phyloP scores from a whole-genome alignment of 208 protist genomes.

The Wallacemonas rigidus region DNA sequence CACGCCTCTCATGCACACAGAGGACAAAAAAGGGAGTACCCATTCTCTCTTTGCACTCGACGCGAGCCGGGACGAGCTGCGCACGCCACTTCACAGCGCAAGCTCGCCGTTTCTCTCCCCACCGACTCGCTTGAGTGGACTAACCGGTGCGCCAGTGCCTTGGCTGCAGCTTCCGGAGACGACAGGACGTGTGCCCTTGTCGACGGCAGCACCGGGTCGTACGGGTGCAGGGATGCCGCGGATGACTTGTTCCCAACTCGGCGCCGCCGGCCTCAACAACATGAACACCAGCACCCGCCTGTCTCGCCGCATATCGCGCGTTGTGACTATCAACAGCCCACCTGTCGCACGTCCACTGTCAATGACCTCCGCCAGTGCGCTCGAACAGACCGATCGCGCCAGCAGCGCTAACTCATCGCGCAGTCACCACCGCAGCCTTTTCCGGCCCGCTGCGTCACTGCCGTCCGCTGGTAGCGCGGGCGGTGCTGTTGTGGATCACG shows the following conservation, averaged over 20 bases:
- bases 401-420: slow-evolving; percentile 7
- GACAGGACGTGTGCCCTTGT: too few species aligned
- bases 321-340: neutral
- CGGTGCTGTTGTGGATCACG: too few species aligned
- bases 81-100: neutral
- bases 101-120: neutral
- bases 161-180: neutral
- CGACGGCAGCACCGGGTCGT: too few species aligned
- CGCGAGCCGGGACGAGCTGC: neutral
- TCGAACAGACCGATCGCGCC: neutral
- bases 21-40: neutral
- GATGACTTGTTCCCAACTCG: too few species aligned
- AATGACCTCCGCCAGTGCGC: neutral
- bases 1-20: neutral
- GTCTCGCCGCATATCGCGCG: neutral
- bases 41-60: neutral
- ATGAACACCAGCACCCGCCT: neutral
- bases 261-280: too few species aligned
- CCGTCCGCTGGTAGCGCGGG: neutral
- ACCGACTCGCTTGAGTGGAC: neutral
- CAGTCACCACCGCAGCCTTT: neutral
- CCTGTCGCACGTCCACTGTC: neutral
- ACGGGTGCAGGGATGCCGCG: too few species aligned
- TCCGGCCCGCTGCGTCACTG: neutral
- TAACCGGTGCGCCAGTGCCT: neutral